Percentiles rank a stretch among this genome's conserved stretches.
Conservation (phyloP, 495 filamentous ascomycete species). For the Xylaria scruposa region DNA sequence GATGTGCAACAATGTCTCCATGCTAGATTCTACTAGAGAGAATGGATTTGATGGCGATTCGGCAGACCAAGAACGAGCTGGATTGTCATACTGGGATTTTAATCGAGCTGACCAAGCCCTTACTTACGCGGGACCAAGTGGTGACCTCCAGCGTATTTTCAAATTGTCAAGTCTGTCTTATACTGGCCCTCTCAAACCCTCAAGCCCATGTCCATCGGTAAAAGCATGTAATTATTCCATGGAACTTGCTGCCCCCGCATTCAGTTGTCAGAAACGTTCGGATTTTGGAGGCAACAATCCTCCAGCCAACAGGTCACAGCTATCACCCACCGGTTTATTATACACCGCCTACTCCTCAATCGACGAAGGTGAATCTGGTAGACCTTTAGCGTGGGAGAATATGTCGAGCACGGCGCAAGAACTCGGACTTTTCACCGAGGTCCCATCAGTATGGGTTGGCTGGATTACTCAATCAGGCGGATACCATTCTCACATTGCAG, state of each 20-base stretch:
- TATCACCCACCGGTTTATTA: constrained; percentile 2
- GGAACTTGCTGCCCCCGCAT: neutral
- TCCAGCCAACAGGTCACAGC: neutral
- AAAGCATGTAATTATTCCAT: neutral
- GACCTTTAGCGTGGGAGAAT: neutral
- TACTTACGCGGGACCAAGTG: neutral
- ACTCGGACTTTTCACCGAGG: neutral
- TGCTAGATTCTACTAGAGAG: constrained; percentile 1
- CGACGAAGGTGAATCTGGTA: neutral
- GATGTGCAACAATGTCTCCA: neutral
- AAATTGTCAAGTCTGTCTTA: neutral
- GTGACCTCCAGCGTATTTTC: neutral
- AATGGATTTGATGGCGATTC: neutral
- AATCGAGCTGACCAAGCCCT: neutral
- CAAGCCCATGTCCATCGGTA: neutral
- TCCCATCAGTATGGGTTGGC: neutral
- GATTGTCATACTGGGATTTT: neutral
- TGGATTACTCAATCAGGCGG: neutral
- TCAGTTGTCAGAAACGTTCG: neutral
- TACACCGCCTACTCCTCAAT: neutral
- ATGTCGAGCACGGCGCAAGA: neutral
- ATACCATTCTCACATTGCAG: neutral
- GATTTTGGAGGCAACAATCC: neutral
- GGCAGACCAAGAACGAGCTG: neutral
- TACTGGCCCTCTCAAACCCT: neutral